Conservation (phyloP, 1,139 yeast species). For the Geotrichum histeridarum region DNA sequence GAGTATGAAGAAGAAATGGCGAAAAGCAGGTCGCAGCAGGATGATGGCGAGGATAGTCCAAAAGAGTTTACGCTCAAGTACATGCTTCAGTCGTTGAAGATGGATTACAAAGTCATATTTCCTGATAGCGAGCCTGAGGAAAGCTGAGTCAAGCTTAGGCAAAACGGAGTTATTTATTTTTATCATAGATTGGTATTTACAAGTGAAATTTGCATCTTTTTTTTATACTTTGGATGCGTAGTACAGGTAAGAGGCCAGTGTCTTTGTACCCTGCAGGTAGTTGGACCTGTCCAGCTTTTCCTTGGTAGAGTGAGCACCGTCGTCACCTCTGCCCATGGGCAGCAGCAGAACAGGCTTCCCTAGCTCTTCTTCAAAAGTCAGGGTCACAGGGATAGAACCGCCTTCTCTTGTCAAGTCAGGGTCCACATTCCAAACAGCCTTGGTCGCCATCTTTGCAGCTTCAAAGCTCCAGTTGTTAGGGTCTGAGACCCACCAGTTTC, state of each 20-base stretch:
- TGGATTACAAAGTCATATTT: conserved; percentile 41
- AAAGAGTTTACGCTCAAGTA: conserved; percentile 45
- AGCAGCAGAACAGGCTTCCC: conserved; percentile 79
- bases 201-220: background rate
- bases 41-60: conserved; percentile 28
- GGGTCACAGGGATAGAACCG: conserved; percentile 94
- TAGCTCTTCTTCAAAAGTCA: conserved; percentile 81
- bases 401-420: conserved; percentile 98
- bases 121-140: conserved; percentile 24
- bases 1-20: conserved; percentile 32
- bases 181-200: background rate
- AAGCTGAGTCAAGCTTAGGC: background rate
- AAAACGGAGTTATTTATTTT: background rate
- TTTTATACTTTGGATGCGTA: conserved; percentile 49
- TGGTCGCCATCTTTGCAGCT: conserved; percentile 91
- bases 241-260: conserved; percentile 89
- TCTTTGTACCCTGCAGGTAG: conserved; percentile 89
- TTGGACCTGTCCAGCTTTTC: conserved; percentile 87
- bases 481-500: conserved; percentile 92
- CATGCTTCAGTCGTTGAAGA: conserved; percentile 40
- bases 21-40: conserved; percentile 29
- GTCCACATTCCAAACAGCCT: conserved; percentile 87
- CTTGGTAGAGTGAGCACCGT: conserved; percentile 96
- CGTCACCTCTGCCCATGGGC: conserved; percentile 98
- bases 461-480: conserved; percentile 89